Conservation (phyloP, 495 filamentous ascomycete genomes). For the Penicillium samsonianum region DNA sequence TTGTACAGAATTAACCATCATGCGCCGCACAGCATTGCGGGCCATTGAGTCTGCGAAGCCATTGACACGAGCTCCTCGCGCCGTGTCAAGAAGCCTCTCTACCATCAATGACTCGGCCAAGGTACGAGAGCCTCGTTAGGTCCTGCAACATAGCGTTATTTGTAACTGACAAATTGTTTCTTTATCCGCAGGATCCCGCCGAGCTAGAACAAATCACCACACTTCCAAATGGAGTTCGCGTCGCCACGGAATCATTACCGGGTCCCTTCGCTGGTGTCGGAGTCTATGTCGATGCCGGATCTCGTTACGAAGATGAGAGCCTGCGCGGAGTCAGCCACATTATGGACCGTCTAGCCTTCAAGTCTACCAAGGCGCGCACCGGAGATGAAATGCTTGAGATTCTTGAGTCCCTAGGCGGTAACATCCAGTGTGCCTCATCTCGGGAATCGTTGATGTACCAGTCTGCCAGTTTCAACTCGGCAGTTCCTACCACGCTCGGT, state of each 20-base stretch:
- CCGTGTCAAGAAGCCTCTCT: slow-evolving; percentile 45
- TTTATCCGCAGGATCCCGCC: slow-evolving; percentile 68
- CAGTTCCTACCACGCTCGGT: slow-evolving; percentile 78
- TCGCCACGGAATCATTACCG: slow-evolving; percentile 92
- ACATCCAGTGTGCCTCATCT: slow-evolving; percentile 94
- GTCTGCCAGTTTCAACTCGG: slow-evolving; percentile 93
- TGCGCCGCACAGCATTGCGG: slow-evolving; percentile 52
- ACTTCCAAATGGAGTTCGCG: slow-evolving; percentile 89
- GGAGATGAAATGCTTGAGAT: slow-evolving; percentile 85
- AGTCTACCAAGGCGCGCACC: slow-evolving; percentile 74
- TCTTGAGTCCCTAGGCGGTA: slow-evolving; percentile 84
- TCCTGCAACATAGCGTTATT: not conserved
- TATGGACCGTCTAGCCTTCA: slow-evolving; percentile 94
- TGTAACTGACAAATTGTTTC: slow-evolving; percentile 12
- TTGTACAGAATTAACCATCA: slow-evolving; percentile 22
- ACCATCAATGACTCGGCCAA: slow-evolving; percentile 42
- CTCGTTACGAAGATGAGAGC: slow-evolving; percentile 85
- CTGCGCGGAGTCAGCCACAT: slow-evolving; percentile 93
- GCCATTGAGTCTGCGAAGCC: slow-evolving; percentile 48
- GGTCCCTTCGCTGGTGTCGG: slow-evolving; percentile 95
- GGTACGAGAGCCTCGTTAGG: slow-evolving; percentile 27
- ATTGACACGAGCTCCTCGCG: slow-evolving; percentile 40
- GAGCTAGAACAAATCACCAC: slow-evolving; percentile 87
- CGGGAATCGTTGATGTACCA: slow-evolving; percentile 99
- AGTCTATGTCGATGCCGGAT: slow-evolving; percentile 96